Conservation (phyloP, 345 rosid species). For the Turnera subulata region DNA sequence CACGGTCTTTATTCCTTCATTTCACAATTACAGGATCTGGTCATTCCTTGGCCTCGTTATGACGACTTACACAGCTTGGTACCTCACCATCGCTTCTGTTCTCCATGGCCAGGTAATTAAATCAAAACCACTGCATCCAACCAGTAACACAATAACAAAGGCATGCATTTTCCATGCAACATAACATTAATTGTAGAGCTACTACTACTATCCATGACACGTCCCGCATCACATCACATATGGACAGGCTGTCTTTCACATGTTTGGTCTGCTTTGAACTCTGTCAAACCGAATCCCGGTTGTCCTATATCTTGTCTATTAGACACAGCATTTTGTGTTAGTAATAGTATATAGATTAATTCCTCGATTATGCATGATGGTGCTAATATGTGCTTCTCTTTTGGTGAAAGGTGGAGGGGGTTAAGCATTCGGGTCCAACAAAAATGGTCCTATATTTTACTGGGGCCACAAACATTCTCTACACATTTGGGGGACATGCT, state of each 20-base stretch:
- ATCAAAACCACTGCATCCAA: neutral
- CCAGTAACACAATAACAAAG: neutral
- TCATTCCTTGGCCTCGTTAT: conserved; percentile 94
- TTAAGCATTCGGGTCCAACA: conserved; percentile 87
- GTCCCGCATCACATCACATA: neutral
- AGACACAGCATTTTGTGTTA: no score
- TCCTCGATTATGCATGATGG: no score
- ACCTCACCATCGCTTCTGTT: conserved; percentile 86
- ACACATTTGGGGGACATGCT: conserved; percentile 98
- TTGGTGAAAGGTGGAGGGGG: conserved; percentile 88
- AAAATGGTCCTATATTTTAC: conserved; percentile 88
- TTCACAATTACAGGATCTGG: conserved; percentile 99
- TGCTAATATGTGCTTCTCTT: no score
- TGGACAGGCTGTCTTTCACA: conserved; percentile 14
- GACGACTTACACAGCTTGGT: conserved; percentile 99
- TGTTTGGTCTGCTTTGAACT: conserved; percentile 10
- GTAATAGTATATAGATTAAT: no score
- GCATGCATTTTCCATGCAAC: conserved; percentile 2
- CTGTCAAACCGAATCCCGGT: conserved; percentile 23
- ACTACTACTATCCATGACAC: no score
- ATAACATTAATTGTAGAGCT: neutral
- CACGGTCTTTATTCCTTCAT: conserved; percentile 94
- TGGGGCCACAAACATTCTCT: conserved; percentile 99
- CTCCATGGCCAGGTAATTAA: conserved; percentile 88
- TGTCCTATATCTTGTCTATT: conserved; percentile 28